Evolutionary conservation across 768 basidiomycete genomes (phyloP).

Genomic region (Chalciporus chontae): DNA sequence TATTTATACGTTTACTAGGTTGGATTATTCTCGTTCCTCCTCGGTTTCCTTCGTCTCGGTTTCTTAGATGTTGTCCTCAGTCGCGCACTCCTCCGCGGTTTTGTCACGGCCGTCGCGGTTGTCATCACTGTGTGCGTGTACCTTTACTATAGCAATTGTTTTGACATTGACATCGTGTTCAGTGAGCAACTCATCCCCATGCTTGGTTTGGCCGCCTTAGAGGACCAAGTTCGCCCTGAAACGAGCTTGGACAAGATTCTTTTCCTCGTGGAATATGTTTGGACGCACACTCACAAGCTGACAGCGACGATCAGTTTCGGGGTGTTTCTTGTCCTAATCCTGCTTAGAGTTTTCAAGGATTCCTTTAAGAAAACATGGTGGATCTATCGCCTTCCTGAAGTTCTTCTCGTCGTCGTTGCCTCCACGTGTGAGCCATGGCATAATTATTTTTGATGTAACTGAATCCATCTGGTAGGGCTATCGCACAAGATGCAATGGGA

Average conservation of each 20-base stretch:
- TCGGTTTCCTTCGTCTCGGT: conserved; percentile 86
- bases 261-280: conserved; percentile 64
- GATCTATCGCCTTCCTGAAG: conserved; percentile 85
- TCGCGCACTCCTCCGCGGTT: conserved; percentile 82
- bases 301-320: conserved; percentile 77
- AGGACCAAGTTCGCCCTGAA: conserved; percentile 53
- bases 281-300: conserved; percentile 53
- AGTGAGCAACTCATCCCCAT: conserved; percentile 88
- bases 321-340: conserved; percentile 62
- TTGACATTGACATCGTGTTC: neutral
- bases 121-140: conserved; percentile 76
- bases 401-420: conserved; percentile 78
- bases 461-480: conserved; percentile 45
- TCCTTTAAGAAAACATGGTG: conserved; percentile 59
- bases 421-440: conserved; percentile 63
- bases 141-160: neutral
- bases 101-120: conserved; percentile 79
- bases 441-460: neutral
- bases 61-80: conserved; percentile 94
- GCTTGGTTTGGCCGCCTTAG: conserved; percentile 69
- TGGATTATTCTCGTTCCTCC: conserved; percentile 78
- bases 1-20: conserved; percentile 42
- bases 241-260: conserved; percentile 72
- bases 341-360: conserved; percentile 54
- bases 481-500: conserved; percentile 74